These are phyloP conservation scores for Fusarium agapanthi DNA, from an alignment of 2,329 filamentous ascomycete genomes.

Conservation along the genomic window DNA sequence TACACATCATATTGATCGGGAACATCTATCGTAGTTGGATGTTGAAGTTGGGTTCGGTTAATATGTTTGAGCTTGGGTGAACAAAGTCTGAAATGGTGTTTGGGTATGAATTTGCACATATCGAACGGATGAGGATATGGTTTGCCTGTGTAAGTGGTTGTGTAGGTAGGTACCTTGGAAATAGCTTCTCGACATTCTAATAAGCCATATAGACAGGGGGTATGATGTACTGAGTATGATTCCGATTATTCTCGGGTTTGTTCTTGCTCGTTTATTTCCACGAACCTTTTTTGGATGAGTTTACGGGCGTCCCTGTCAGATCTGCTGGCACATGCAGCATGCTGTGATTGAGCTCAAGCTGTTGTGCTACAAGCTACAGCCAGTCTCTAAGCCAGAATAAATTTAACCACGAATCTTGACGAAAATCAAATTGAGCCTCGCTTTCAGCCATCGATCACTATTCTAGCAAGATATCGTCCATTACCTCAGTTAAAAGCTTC, in stretches of 20 bases:
- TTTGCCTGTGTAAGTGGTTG: background rate
- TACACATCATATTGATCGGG: slow-evolving; percentile 67
- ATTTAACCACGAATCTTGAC: background rate
- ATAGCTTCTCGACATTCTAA: background rate
- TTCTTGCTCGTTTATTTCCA: background rate
- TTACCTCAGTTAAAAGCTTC: background rate
- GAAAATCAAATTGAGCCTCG: background rate
- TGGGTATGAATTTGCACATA: background rate
- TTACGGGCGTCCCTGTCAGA: background rate
- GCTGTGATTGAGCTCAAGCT: background rate
- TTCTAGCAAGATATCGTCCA: background rate
- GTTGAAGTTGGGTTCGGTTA: background rate
- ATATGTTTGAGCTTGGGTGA: background rate
- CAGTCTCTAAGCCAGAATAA: background rate
- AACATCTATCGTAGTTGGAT: slow-evolving; percentile 42
- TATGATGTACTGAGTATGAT: background rate
- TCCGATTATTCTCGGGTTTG: background rate
- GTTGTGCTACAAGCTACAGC: background rate
- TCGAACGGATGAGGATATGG: background rate
- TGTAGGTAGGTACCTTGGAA: background rate
- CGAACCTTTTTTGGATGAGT: background rate
- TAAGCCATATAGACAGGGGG: background rate
- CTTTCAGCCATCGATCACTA: background rate
- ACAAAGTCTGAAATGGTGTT: background rate
- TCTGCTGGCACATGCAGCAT: background rate